Evolutionary conservation across 768 basidiomycete genomes (phyloP), one percentile per base, ranked within the genome.

Genomic region (Podaxis sp.): DNA sequence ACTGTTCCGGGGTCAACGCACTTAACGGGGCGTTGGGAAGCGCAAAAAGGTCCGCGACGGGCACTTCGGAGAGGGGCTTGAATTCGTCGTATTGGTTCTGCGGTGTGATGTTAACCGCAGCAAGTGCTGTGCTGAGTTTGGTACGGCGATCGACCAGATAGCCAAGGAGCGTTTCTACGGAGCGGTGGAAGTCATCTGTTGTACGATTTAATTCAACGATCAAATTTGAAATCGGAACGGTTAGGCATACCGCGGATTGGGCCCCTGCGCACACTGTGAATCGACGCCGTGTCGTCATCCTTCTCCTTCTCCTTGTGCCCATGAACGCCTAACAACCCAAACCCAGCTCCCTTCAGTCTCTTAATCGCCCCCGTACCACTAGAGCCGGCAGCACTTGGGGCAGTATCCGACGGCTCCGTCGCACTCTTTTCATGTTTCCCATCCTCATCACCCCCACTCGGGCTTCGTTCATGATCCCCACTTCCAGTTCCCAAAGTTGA

Each of bases 121-220:
- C 83, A 1, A 98, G 85, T 0, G 93, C 92, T 4, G 88, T 88
- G 1, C 79, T 82, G 40, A 98, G 82, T 71, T 96, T 95, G 11
- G 93, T 95, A 12, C 97, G 86, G 11, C 93, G 86, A 69, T 97
- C 95, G 2, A 93, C 87, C 6, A 99, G 84, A 72, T 95, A 99
- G 11, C 89, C 85, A 65, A 94, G 82, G 4, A 99, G 83, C 0
- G 90, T 89, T 72, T 98, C 95, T n/a, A 96, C 79, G 2, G 96
- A 91, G 22, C 85, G 83, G 53, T 81, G 80, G 61, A 83, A 79
- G 33, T 87, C 84, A 66, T 88, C 90, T 88, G 64, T 19, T 62
- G 26, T 30, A 26, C 2, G 2, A 24, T 22, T 7, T 17, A 19
- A 26, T 42, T 64, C n/a, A 52, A 15, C 48, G n/a, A 61, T 12